Evolutionary conservation across 2,329 filamentous ascomycete species (phyloP), one percentile per base, ranked within the genome.

Genomic region (Hymenoscyphus repandus): DNA sequence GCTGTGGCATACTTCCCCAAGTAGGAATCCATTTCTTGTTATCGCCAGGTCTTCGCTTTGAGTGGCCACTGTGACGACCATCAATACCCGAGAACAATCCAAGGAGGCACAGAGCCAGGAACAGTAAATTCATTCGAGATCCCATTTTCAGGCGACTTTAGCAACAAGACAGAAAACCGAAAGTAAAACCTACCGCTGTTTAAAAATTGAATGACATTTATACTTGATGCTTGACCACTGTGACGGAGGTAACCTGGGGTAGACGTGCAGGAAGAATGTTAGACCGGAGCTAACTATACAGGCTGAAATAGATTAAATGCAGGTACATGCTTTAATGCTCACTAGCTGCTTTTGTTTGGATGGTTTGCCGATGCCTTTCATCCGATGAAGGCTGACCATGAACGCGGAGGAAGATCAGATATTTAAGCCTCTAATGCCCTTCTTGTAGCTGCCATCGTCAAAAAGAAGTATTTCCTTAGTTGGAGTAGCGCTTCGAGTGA

Each of bases 1-100:
- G 68, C 62, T 86, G 82, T 0, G 82, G 81, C 82, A 85, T 85
- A 2, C 79, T 72, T 0, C 78, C 77, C 83, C 82, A 86, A 1
- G 77, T 80, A 34, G 58, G 56, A 15, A 62, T 56, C 59, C 59
- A 62, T 27, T 53, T 53, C 7, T 43, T 41, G 17, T 45, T 33
- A 38, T 44, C 33, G 4, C 38, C 15, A 17, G 38, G 36, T 15
- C 33, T 12, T 3, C 46, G 17, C 31, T 43, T 51, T n/a, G 18
- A 15, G 17, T 40, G 31, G 27, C 20, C 27, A 18, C 22, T n/a
- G 30, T 33, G 22, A 13, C 40, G 32, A 10, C 17, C 50, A 40
- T 52, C 50, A n/a, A 33, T 34, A n/a, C 33, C 32, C 15, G 31
- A 11, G 39, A 45, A 45, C 22, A 40, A 12, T 1, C 31, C 22